Evolutionary conservation across 768 basidiomycete species (phyloP), one percentile per base, ranked within the genome.

Genomic region (Pleurotus djamor): DNA sequence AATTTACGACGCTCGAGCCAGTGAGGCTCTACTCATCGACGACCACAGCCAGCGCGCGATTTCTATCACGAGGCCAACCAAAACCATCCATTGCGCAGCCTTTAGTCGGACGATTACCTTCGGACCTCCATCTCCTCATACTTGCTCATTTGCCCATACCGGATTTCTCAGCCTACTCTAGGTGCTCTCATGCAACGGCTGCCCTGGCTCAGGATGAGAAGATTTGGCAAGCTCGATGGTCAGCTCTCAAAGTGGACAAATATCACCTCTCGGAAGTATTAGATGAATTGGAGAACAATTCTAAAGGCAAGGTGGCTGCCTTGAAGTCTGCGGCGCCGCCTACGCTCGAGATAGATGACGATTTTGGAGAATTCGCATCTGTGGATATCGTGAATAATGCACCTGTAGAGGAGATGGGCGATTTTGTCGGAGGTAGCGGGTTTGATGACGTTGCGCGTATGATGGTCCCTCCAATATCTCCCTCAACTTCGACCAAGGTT

Each of bases 351-450:
- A 84, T 87, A 13, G 89, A 93, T 61, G 92, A 96, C 65, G 93
- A 96, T 64, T 96, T 96, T 72, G 95, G 94, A 3, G 94, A 95
- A 67, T 93, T 94, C 68, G 82, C 89, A 1, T 76, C 80, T 0
- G 79, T 81, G 4, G 74, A 78, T 45, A 65, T 71, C 4, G 65
- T 74, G 43, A 59, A 63, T 49, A 62, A 65, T 35, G 64, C 71
- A 2, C 66, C 71, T 4, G 56, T 64, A 8, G 81, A 74, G 5
- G 81, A 82, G 61, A 75, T 84, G 71, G 80, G 76, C 21, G 78
- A 81, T 61, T 81, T 82, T 50, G 73, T 78, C 28, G 79, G 78
- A 55, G 54, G 54, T 28, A 28, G 3, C 5, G 54, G 54, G 37
- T 56, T 56, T 5, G 54, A 56, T n/a, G 54, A 56, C 28, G 13